A percentile compares a stretch with the other conserved stretches of the same genome.
phyloP scores from a whole-genome alignment of 1,284 basidiomycete species.

The Entoloma clypeatum region DNA sequence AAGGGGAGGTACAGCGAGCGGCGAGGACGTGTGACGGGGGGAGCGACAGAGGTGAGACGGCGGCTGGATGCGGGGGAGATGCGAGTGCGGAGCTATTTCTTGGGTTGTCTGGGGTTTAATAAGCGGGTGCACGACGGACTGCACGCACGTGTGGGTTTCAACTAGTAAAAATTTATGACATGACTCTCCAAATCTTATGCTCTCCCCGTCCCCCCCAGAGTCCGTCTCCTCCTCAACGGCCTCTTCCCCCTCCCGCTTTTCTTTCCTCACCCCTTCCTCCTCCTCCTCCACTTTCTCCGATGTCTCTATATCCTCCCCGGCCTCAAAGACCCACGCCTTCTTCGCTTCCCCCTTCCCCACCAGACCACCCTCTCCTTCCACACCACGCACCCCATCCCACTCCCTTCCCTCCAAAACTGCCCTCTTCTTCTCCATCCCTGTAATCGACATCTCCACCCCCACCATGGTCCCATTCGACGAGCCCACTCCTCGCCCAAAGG shows the following conservation, averaged over 20 bases:
- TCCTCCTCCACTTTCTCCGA: constrained; percentile 36
- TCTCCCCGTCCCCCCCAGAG: constrained; percentile 19
- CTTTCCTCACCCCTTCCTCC: constrained; percentile 26
- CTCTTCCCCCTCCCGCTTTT: constrained; percentile 17
- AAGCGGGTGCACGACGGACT: constrained; percentile 21
- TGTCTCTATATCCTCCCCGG: constrained; percentile 21
- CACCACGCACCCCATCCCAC: constrained; percentile 20
- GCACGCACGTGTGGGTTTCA: no score
- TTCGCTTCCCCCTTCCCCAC: constrained; percentile 41
- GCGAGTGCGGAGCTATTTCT: constrained; percentile 26
- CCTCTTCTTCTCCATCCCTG: constrained; percentile 32
- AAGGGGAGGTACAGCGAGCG: constrained; percentile 2
- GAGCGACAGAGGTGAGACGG: constrained; percentile 16
- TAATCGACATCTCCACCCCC: constrained; percentile 23
- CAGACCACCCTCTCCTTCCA: constrained; percentile 25
- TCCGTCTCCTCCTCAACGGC: constrained; percentile 23
- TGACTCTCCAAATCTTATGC: no score
- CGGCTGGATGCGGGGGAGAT: constrained; percentile 27
- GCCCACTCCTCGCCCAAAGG: constrained; percentile 26
- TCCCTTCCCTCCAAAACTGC: constrained; percentile 29
- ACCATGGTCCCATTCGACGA: constrained; percentile 14
- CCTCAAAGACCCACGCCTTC: constrained; percentile 40
- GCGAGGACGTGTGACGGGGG: not conserved
- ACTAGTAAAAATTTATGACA: no score
- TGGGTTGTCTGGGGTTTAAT: constrained; percentile 29